Evolutionary conservation across 192 early-diverging fungal genomes (phyloP).

Genomic region (Oehlia diaphana): DNA sequence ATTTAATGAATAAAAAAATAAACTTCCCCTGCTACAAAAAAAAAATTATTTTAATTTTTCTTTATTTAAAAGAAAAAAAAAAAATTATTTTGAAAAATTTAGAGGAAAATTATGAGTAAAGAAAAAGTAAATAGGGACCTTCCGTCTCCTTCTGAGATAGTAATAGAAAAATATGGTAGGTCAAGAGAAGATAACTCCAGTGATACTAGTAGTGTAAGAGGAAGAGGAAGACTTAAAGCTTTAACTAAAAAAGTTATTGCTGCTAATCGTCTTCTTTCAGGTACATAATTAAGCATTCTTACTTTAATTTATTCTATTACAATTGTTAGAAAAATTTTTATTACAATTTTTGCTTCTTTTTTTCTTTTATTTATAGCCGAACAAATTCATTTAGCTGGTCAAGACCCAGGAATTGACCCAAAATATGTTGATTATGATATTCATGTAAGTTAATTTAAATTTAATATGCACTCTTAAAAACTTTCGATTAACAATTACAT

Average conservation of each 20-base stretch:
- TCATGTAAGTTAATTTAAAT: not conserved
- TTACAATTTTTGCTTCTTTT: not conserved
- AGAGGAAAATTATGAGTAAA: no score
- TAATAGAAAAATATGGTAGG: not conserved
- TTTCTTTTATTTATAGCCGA: not conserved
- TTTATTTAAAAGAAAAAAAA: no score
- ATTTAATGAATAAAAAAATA: no score
- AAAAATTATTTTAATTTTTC: no score
- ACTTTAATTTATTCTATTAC: not conserved
- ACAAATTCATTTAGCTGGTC: not conserved
- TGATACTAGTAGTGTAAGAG: not conserved
- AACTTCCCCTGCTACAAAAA: no score
- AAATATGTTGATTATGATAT: slow-evolving; percentile 11
- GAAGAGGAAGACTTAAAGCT: not conserved
- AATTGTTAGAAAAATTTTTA: not conserved
- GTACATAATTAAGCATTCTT: not conserved
- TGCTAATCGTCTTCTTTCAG: not conserved
- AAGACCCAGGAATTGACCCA: slow-evolving; percentile 9
- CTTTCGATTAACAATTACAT: not conserved
- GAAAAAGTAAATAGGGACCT: no score
- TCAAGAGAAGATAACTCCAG: not conserved
- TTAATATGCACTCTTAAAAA: not conserved
- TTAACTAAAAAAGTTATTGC: not conserved
- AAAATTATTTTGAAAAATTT: no score
- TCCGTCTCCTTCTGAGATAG: not conserved